Evolutionary conservation across 176 grass and related monocot genomes (phyloP).

Genomic region (Cenchrus fungigraminus): DNA sequence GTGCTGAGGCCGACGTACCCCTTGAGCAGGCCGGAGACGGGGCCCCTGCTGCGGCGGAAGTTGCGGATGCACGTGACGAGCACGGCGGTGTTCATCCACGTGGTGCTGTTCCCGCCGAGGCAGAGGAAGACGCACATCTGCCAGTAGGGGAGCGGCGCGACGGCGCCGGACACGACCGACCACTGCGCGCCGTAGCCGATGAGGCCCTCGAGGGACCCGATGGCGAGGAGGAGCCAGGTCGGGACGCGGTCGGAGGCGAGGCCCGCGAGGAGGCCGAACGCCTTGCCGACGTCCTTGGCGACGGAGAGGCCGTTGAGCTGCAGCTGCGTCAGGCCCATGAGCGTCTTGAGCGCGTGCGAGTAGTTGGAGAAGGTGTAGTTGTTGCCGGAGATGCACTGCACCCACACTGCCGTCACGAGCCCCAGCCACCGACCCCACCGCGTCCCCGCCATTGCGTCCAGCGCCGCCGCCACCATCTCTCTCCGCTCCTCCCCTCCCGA

Average conservation of each 20-base stretch:
- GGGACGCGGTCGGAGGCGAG: conserved; percentile 90
- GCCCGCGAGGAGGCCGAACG: conserved; percentile 85
- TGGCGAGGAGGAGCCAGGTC: conserved; percentile 82
- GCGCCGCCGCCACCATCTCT: conserved; percentile 43
- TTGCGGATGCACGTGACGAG: conserved; percentile 98
- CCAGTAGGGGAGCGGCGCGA: conserved; percentile 86
- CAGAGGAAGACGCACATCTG: conserved; percentile 99
- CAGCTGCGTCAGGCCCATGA: conserved; percentile 92
- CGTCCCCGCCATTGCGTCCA: conserved; percentile 53
- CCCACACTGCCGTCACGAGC: conserved; percentile 91
- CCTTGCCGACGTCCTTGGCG: conserved; percentile 98
- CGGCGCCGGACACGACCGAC: conserved; percentile 67
- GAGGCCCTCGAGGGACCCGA: conserved; percentile 85
- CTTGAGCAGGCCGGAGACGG: conserved; percentile 84
- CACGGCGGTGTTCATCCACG: conserved; percentile 99
- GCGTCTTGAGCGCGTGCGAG: conserved; percentile 76
- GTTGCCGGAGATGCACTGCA: conserved; percentile 99
- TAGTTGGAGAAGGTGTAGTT: conserved; percentile 99
- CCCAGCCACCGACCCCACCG: conserved; percentile 79
- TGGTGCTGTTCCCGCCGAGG: conserved; percentile 93
- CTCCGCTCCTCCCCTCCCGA: not conserved
- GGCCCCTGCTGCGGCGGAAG: conserved; percentile 80
- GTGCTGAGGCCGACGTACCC: conserved; percentile 96
- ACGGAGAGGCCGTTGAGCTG: conserved; percentile 95
- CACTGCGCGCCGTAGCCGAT: conserved; percentile 94